Evolutionary conservation across 2,329 filamentous ascomycete genomes (phyloP), one percentile per base, ranked within the genome.

Genomic region (Aspergillus caelatus): DNA sequence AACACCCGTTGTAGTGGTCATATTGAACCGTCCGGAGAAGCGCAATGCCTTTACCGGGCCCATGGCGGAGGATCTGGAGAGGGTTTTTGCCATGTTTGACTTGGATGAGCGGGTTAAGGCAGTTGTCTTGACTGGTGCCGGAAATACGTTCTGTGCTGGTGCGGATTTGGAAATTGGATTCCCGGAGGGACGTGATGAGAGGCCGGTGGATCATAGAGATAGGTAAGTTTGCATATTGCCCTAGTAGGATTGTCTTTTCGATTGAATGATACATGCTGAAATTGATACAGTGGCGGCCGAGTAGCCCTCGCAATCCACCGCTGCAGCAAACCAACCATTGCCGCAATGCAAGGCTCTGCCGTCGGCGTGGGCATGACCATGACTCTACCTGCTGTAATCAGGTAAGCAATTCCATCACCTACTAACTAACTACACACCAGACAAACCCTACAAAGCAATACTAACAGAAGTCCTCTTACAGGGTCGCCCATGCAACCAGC

Each of bases 361-460:
- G 85, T 86, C 1, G 85, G 85, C 2, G 79, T 87, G 26, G 85
- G 85, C 14, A 86, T 87, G 68, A 88, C 85, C 45, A 85, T 86
- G 83, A 84, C 83, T 0, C 79, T 88, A 14, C 84, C 85, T 23
- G 84, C 85, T 72, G 81, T 81, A 36, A 86, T 88, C 60, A 80
- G 74, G 74, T 75, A 59, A 14, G 4, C 3, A 26, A 26, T 26
- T 26, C 26, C n/a, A 34, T 23, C 21, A 26, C 26, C 14, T 2
- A 30, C 10, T 4, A 23, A 34, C 10, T 7, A 12, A 12, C 9
- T 16, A 14, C 4, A 36, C 32, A 16, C 12, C 34, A 36, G 12
- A 6, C 6, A 36, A 36, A 54, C 3, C 0, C 14, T 4, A 23
- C 10, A 14, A 11, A 21, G 8, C 19, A 34, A n/a, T 6, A 21